Base-by-base conservation (phyloP, 2,329 filamentous ascomycete genomes). In the Pyrenochaeta sp. region DNA sequence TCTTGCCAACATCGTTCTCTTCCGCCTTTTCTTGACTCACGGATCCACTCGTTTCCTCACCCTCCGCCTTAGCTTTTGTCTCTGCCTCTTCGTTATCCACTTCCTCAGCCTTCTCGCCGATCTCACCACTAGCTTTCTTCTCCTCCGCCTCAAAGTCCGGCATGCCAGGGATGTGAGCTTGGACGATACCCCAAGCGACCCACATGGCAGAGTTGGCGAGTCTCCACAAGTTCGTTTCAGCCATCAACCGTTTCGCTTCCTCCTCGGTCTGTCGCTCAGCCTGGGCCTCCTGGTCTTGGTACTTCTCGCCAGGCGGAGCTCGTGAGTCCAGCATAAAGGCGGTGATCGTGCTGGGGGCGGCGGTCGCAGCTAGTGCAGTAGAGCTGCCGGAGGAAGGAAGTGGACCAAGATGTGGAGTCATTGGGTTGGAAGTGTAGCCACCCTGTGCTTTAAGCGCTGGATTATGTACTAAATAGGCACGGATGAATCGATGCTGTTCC, bases 161-260 rank as follows among this genome's bases (percentile, higher is more conserved):
- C 72, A 94, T 81, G 0, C 88, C 91, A 0, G 91, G 87, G 1
- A 96, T 83, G 72, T 95, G 93, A 42, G 95, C 94, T 77, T 99
- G 95, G 45, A 99, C 90, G 57, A 98, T 91, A 20, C 95, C 95
- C 95, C 95, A 99, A 1, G 92, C 91, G 20, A 96, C 86, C 95
- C 95, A 99, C 77, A 90, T 87, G 1, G 91, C 92, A 31, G 89
- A 92, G 77, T 95, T 96, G 33, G 92, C 91, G 0, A 91, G 81
- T 2, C 95, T 87, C 95, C 95, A 99, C 40, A 96, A 81, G 14
- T 87, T 82, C 2, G 91, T 88, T 77, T 98, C 92, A 35, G 88
- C 85, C 69, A 95, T 80, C 23, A 99, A 81, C 45, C 86, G 84
- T 43, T 85, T 81, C 5, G 96, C 83, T 65, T 90, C 86, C 32